phyloP scores from a whole-genome alignment of 176 grass and related monocot genomes.

The Phragmites australis region DNA sequence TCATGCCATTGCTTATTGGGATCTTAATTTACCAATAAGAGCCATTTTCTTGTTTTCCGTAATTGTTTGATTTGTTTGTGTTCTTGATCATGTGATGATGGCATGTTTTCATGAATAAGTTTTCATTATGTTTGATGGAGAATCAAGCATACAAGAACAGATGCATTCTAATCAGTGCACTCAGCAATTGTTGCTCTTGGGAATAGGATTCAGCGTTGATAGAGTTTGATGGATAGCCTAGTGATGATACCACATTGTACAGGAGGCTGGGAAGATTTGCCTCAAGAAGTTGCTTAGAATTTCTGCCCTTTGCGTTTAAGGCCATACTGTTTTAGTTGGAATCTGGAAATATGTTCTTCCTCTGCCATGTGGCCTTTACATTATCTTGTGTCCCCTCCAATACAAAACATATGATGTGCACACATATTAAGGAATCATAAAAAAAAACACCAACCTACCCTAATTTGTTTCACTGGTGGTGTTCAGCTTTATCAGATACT shows the following conservation, averaged over 20 bases:
- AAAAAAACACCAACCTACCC: not conserved
- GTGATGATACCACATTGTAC: not conserved
- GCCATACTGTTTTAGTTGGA: not conserved
- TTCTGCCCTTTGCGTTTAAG: not conserved
- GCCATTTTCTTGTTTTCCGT: slow-evolving; percentile 12
- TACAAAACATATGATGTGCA: not conserved
- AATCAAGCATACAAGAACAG: not conserved
- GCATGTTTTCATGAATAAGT: slow-evolving; percentile 6
- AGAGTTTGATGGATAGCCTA: slow-evolving; percentile 23
- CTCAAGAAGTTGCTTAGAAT: slow-evolving; percentile 18
- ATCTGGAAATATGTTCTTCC: slow-evolving; percentile 2
- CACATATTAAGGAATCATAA: not conserved
- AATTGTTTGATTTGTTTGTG: slow-evolving; percentile 19
- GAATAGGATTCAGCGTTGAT: slow-evolving; percentile 4
- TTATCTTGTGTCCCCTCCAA: not conserved
- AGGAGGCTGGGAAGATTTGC: not conserved
- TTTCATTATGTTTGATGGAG: not conserved
- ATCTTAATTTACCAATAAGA: not conserved
- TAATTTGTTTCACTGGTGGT: not conserved
- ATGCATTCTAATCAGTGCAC: not conserved
- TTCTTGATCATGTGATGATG: slow-evolving; percentile 15
- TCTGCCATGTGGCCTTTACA: not conserved
- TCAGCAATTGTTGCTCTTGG: not conserved
- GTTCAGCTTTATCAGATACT: not conserved
- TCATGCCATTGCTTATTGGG: not conserved